These are phyloP conservation scores for Lipomyces sp. DNA, from an alignment of 805 yeast species.

Conservation along the genomic window DNA sequence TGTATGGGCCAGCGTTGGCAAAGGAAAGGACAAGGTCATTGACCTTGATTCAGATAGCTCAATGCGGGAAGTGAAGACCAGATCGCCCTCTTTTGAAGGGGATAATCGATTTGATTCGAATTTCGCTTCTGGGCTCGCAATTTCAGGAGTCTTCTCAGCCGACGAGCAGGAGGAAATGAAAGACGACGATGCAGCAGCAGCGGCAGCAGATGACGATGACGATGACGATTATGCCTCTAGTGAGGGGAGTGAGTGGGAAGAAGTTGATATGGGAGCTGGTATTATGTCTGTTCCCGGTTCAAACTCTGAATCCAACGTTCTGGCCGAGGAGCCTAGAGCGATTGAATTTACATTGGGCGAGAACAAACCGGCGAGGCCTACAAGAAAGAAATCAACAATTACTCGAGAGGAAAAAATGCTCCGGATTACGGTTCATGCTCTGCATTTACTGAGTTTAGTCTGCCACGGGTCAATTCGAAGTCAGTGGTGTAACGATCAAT, in stretches of 20 bases:
- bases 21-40: slow-evolving; percentile 19
- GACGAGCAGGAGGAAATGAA: background rate
- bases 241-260: slow-evolving; percentile 33
- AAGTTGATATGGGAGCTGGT: slow-evolving; percentile 26
- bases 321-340: slow-evolving; percentile 17
- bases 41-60: slow-evolving; percentile 19
- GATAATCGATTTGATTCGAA: background rate
- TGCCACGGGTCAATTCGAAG: slow-evolving; percentile 73
- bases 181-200: background rate
- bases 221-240: slow-evolving; percentile 9
- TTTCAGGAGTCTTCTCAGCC: background rate
- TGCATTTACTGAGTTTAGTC: slow-evolving; percentile 62
- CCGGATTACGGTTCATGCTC: slow-evolving; percentile 62
- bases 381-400: slow-evolving; percentile 14
- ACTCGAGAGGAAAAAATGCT: slow-evolving; percentile 37
- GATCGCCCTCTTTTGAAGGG: background rate
- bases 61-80: slow-evolving; percentile 7
- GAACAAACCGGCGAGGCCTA: background rate
- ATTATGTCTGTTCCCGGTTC: background rate
- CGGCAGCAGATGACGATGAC: background rate
- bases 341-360: slow-evolving; percentile 33
- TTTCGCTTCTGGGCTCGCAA: background rate
- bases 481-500: slow-evolving; percentile 65
- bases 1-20: slow-evolving; percentile 13
- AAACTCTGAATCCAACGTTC: background rate